Conservation (phyloP, 2,329 filamentous ascomycete species). For the Monilinia fructigena region DNA sequence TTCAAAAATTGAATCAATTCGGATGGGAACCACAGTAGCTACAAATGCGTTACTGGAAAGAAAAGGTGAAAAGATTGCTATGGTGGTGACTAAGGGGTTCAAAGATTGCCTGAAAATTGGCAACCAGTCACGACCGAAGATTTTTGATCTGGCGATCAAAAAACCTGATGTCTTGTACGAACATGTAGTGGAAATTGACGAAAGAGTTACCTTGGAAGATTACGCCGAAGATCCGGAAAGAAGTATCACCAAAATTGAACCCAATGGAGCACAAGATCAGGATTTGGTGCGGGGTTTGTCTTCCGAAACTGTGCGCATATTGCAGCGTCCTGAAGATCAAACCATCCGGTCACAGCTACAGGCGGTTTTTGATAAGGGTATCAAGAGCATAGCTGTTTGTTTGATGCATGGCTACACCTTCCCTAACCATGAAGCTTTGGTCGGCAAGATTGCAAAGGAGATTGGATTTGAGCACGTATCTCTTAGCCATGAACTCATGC, state of each 20-base stretch:
- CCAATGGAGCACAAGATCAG: conserved; percentile 47
- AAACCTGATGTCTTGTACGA: conserved; percentile 88
- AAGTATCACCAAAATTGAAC: conserved; percentile 52
- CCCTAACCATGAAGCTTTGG: conserved; percentile 76
- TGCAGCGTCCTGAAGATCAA: conserved; percentile 59
- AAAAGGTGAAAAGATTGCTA: conserved; percentile 83
- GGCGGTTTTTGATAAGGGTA: conserved; percentile 65
- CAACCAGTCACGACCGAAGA: conserved; percentile 84
- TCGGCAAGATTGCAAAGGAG: conserved; percentile 73
- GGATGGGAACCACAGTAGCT: conserved; percentile 94
- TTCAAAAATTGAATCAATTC: conserved; percentile 79
- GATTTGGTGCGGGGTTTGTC: conserved; percentile 69
- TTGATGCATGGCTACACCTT: conserved; percentile 93
- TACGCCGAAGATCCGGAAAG: conserved; percentile 84
- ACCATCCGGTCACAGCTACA: conserved; percentile 61
- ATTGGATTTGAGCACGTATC: conserved; percentile 84
- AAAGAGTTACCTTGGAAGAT: conserved; percentile 87
- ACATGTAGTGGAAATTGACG: conserved; percentile 82
- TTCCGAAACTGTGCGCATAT: conserved; percentile 70
- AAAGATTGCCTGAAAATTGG: conserved; percentile 85
- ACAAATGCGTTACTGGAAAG: conserved; percentile 89
- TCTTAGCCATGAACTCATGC: conserved; percentile 77
- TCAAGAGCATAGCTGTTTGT: conserved; percentile 82
- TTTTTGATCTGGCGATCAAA: conserved; percentile 85
- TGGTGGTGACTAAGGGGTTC: conserved; percentile 86